Base-by-base conservation (phyloP, 2,329 filamentous ascomycete genomes). In the Scedosporium boydii region DNA sequence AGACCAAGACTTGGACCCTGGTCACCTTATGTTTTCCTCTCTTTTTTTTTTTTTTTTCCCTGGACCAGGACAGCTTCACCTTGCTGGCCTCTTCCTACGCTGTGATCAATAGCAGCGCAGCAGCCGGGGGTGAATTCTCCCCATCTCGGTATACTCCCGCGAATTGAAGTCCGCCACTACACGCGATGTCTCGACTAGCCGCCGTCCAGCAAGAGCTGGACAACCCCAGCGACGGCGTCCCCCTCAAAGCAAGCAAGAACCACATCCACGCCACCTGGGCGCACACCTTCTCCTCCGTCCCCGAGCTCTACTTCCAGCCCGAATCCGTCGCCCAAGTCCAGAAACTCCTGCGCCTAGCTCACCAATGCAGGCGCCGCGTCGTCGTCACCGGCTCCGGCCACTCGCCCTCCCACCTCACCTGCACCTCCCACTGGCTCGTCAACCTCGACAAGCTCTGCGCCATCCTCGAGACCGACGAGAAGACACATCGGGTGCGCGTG, bases 211-310 rank as follows among this genome's bases (percentile, higher is more conserved):
- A 51, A 21, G 53, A 58, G 53, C 60, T 62, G 53, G 53, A 58
- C 41, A 41, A 34, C 21, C 60, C 60, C 21, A 58, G 41, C 38
- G 60, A 62, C 16, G 55, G 55, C 41, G 12, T 62, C 38, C 86
- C 91, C 53, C 96, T 98, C 77, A 89, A 88, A 72, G 90, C 90
- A 5, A 82, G 81, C 63, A 78, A 83, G 64, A 79, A 84, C 61
- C 87, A 98, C 74, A 76, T 87, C 58, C 95, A 98, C 78, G 87
- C 88, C 69, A 99, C 95, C 21, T 99, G 95, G 95, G 95, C 95
- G 46, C 87, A 88, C 71, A 98, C 95, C 59, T 97, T 96, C 77
- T 87, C 89, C 70, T 95, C 89, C 59, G 84, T 87, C 18, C 95
- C 95, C 2, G 92, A 97, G 78, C 86, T 98, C 63, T 97, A 93